phyloP scores from a whole-genome alignment of 2,329 filamentous ascomycete species.

The Ophiostoma sp. region DNA sequence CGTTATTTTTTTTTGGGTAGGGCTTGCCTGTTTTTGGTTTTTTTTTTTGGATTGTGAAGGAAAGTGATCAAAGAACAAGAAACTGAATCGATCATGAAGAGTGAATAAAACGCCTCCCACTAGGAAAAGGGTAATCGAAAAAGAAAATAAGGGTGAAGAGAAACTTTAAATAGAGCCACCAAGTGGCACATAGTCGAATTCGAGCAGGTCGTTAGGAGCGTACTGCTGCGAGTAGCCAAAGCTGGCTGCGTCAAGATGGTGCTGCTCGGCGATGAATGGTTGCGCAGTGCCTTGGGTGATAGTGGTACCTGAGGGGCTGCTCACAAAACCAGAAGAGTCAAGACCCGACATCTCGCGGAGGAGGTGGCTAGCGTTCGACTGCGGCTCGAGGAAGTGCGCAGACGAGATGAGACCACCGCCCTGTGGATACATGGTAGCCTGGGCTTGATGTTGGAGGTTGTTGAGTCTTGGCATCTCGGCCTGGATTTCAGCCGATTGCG shows the following conservation, averaged over 20 bases:
- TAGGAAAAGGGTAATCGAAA: not conserved
- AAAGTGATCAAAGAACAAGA: not conserved
- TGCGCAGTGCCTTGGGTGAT: conserved; percentile 20
- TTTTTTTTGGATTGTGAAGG: not conserved
- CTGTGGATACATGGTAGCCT: conserved; percentile 23
- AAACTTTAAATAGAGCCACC: not conserved
- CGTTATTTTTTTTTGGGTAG: not conserved
- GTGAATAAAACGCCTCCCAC: not conserved
- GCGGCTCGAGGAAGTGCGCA: conserved; percentile 31
- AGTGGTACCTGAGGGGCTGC: conserved; percentile 21
- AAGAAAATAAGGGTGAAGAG: not conserved
- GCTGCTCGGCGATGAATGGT: not conserved
- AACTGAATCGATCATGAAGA: not conserved
- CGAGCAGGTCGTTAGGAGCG: not conserved
- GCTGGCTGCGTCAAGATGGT: not conserved
- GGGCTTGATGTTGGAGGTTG: conserved; percentile 6
- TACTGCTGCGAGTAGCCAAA: conserved; percentile 4
- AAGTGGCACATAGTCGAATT: conserved; percentile 5
- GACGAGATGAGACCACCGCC: conserved; percentile 32
- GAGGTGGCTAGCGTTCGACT: conserved; percentile 18
- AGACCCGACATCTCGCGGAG: conserved; percentile 7
- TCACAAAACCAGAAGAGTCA: not conserved
- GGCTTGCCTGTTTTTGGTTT: not conserved
- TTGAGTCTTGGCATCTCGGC: conserved; percentile 12
- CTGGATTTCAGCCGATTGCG: not conserved